Base-by-base conservation (phyloP, 2,329 filamentous ascomycete species). In the Penicillium occitanis region DNA sequence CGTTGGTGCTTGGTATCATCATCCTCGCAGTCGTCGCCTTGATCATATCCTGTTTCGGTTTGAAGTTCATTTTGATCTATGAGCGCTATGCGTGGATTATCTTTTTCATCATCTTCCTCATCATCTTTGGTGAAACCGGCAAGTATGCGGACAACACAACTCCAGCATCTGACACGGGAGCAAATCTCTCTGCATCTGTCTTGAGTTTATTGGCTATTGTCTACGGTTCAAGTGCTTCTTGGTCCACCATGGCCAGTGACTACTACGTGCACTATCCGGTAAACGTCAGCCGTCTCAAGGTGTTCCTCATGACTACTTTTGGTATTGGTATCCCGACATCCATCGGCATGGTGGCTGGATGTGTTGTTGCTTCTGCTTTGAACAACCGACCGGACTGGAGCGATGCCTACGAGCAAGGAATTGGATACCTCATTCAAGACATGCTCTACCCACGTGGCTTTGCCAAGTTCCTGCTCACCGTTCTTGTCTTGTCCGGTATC, bases 211-310 rank as follows among this genome's bases (percentile, higher is more conserved):
- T 84, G 60, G 78, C 81, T 33, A 75, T 83, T 57, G 73, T 83
- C 60, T 84, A 84, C 71, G 82, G 82, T 37, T 81, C 78, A 3
- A 82, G 80, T n/a, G 80, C 81, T 5, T 82, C 81, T 13, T 84
- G 82, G 82, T 77, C 75, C 62, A 79, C 78, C n/a, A 81, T 84
- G 59, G 76, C 78, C 1, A 78, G 77, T 7, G 80, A 82, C 68
- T 83, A 80, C 69, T 82, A 82, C 63, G 80, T 81, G 33, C 81
- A 84, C 66, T 84, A 84, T 66, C 81, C 80, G 0, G 78, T 80
- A 66, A 73, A 82, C 66, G 81, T 81, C 10, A 80, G 79, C 63
- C 77, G 77, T 61, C 71, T 78, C 69, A 82, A 83, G 71, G 79
- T 84, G 42, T 85, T 84, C 69, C 58, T 82, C 40, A 74, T 84